These are phyloP conservation scores for Anethum foeniculum DNA, from an alignment of 140 eudicot genomes.

Conservation along the genomic window DNA sequence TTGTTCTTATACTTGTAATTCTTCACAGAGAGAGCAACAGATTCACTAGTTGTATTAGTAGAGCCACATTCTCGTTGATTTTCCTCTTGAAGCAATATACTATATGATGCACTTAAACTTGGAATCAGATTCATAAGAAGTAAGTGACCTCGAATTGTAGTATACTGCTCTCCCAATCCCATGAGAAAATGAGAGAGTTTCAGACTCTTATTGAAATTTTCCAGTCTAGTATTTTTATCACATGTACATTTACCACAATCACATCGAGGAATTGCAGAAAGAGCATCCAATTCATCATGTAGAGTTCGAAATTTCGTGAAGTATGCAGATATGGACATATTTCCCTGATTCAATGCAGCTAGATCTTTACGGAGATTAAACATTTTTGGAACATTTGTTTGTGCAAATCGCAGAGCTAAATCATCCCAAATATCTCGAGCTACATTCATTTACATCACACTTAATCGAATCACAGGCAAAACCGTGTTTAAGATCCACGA, in stretches of 20 bases:
- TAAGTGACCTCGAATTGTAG: not conserved
- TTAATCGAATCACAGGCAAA: not conserved
- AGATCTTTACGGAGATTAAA: too few species aligned
- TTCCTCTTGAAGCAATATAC: not conserved
- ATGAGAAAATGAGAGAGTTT: not conserved
- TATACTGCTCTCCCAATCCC: not conserved
- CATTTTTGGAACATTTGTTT: not conserved
- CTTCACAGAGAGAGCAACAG: not conserved
- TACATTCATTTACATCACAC: not conserved
- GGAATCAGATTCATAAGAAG: not conserved
- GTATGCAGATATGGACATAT: not conserved
- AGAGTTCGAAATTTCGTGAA: not conserved
- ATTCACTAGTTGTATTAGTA: too few species aligned
- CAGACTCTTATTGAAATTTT: not conserved
- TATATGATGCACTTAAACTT: not conserved
- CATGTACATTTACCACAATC: not conserved
- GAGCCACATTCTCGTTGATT: too few species aligned
- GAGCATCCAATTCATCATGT: not conserved
- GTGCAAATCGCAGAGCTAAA: not conserved
- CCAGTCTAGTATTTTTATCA: not conserved
- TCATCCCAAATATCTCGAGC: not conserved
- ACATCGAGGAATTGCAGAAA: not conserved
- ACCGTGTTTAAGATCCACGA: not conserved
- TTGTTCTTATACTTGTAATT: too few species aligned
- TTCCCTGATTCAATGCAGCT: not conserved